Percentiles rank a stretch among this genome's conserved stretches.
Evolutionary conservation across 441 rosid species (phyloP).

Genomic region (Jatropha podagrica): DNA sequence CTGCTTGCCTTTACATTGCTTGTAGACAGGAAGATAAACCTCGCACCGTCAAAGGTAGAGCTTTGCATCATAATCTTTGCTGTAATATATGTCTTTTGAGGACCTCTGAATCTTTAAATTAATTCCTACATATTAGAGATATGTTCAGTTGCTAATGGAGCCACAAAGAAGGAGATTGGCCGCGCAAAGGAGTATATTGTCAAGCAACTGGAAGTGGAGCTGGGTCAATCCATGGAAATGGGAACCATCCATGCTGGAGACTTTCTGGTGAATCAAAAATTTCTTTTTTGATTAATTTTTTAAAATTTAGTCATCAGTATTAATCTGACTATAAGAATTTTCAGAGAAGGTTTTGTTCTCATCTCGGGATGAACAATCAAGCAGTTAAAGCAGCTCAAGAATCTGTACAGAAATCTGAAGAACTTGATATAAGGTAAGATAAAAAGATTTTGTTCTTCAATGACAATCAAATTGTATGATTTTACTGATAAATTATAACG

Average conservation of each 20-base stretch:
- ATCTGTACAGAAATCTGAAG: conserved; percentile 40
- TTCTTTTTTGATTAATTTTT: neutral
- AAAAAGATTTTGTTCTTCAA: too few relatives aligned
- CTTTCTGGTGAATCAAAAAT: conserved; percentile 29
- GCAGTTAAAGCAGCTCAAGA: conserved; percentile 42
- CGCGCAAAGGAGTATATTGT: conserved; percentile 31
- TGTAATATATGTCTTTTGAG: neutral
- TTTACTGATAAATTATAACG: neutral
- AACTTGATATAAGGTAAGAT: conserved; percentile 33
- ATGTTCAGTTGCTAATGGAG: conserved; percentile 25
- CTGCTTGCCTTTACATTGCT: conserved; percentile 34
- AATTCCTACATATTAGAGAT: conserved; percentile 16
- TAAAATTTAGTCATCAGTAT: neutral
- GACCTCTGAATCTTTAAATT: neutral
- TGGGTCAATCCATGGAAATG: conserved; percentile 24
- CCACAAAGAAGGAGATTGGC: conserved; percentile 35
- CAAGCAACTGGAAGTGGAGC: conserved; percentile 25
- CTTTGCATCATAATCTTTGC: neutral
- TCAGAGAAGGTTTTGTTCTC: conserved; percentile 40
- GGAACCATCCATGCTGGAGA: conserved; percentile 54
- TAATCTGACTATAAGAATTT: neutral
- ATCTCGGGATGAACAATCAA: conserved; percentile 39
- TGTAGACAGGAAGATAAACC: conserved; percentile 42
- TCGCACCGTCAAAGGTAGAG: conserved; percentile 29
- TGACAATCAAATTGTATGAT: neutral